These are phyloP conservation scores for Rosa rugosa DNA, from an alignment of 306 rosid species.

Conservation along the genomic window DNA sequence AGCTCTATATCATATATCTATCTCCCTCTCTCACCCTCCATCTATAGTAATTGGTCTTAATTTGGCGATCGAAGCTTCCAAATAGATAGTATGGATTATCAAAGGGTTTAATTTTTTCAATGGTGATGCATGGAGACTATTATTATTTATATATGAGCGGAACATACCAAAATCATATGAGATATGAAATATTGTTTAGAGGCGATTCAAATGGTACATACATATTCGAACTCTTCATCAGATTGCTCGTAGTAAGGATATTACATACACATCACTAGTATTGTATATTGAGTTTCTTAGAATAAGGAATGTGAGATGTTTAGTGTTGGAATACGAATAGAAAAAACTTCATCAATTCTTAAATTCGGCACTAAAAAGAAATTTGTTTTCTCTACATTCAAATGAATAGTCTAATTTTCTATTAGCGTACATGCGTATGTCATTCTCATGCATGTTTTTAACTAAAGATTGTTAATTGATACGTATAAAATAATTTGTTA, in stretches of 20 bases:
- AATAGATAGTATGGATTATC: neutral
- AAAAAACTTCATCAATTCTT: too few species aligned
- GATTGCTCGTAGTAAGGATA: too few species aligned
- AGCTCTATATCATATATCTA: neutral
- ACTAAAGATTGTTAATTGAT: neutral
- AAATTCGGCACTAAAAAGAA: neutral
- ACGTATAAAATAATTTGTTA: neutral
- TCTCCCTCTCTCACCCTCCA: neutral
- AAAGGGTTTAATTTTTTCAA: neutral
- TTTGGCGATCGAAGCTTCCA: constrained; percentile 2
- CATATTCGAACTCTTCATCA: too few species aligned
- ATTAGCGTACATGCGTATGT: neutral
- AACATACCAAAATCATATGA: too few species aligned
- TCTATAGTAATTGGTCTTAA: neutral
- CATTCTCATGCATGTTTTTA: neutral
- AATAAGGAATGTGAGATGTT: too few species aligned
- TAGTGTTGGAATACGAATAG: too few species aligned
- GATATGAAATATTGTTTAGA: too few species aligned
- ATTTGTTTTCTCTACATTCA: too few species aligned
- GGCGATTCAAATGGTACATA: too few species aligned
- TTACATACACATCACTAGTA: too few species aligned
- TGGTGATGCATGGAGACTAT: neutral
- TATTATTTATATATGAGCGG: neutral
- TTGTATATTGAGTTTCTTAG: too few species aligned
- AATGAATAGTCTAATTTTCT: too few species aligned